phyloP scores from a whole-genome alignment of 495 filamentous ascomycete genomes.

The Opeltia flavorubescens region DNA sequence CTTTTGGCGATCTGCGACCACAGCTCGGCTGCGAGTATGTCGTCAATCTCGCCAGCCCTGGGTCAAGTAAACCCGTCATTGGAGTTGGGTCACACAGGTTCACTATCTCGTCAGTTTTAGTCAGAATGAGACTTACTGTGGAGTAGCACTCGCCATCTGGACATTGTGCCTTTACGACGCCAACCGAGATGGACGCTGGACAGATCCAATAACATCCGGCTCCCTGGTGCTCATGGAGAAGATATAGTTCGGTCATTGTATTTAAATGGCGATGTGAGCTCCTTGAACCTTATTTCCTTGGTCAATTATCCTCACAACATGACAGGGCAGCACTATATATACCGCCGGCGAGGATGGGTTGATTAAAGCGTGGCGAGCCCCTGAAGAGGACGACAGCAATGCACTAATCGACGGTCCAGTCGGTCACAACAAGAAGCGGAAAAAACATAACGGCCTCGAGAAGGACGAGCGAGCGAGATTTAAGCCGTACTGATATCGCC shows the following conservation, averaged over 20 bases:
- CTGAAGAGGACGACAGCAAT: neutral
- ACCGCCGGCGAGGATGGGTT: conserved; percentile 70
- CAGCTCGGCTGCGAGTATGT: conserved; percentile 69
- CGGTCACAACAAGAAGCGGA: neutral
- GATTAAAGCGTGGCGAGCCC: conserved; percentile 38
- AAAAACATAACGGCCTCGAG: neutral
- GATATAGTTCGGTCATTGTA: conserved; percentile 74
- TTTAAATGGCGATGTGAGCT: conserved; percentile 49
- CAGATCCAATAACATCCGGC: conserved; percentile 42
- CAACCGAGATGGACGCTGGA: conserved; percentile 46
- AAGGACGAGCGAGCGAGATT: conserved; percentile 2
- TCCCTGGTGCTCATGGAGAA: conserved; percentile 66
- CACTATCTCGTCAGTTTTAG: neutral
- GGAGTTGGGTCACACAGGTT: conserved; percentile 48
- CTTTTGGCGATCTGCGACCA: conserved; percentile 65
- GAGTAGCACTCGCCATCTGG: conserved; percentile 46
- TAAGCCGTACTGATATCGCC: conserved; percentile 1
- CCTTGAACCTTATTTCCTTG: neutral
- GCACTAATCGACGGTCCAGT: neutral
- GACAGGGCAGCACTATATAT: conserved; percentile 50
- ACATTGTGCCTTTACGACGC: conserved; percentile 50
- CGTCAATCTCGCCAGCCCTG: conserved; percentile 42
- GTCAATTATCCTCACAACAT: conserved; percentile 1
- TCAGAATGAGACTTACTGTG: conserved; percentile 6
- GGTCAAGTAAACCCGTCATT: conserved; percentile 31